Conservation (phyloP, 805 yeast genomes). For the Alloascoidea africana region DNA sequence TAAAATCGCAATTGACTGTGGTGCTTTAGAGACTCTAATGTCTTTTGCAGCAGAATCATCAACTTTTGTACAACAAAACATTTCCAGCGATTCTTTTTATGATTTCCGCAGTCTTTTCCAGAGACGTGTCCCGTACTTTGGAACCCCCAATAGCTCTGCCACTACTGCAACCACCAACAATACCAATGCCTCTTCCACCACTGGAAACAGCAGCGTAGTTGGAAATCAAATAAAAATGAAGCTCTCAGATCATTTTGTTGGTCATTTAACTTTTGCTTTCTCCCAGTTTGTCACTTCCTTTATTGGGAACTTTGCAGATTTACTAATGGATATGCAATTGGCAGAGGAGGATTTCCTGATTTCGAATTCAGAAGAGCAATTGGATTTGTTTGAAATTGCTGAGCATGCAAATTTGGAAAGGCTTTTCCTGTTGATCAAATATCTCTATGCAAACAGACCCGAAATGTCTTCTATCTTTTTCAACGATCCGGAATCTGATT, state of each 20-base stretch:
- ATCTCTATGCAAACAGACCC: constrained; percentile 48
- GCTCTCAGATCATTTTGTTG: background rate
- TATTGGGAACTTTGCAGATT: constrained; percentile 19
- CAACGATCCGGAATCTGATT: constrained; percentile 47
- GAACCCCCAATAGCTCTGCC: background rate
- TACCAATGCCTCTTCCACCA: no score
- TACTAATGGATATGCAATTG: constrained; percentile 21
- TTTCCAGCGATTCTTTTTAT: constrained; percentile 7
- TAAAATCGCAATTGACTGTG: constrained; percentile 16
- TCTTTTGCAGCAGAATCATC: constrained; percentile 18
- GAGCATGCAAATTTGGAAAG: constrained; percentile 78
- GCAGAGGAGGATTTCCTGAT: constrained; percentile 19
- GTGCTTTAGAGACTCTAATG: constrained; percentile 23
- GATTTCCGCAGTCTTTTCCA: constrained; percentile 13
- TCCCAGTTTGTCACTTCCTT: constrained; percentile 13
- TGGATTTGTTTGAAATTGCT: constrained; percentile 27
- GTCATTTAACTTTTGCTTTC: background rate
- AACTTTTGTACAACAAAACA: no score
- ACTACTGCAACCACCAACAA: no score
- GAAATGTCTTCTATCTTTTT: constrained; percentile 47
- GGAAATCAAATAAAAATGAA: no score
- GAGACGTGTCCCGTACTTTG: constrained; percentile 14
- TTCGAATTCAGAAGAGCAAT: constrained; percentile 10
- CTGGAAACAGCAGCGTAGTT: no score
- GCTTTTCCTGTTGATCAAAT: constrained; percentile 63